A percentile compares a stretch with the other conserved stretches of the same genome.
Conservation (phyloP, 2,329 filamentous ascomycete genomes). For the Lojkania enalia region DNA sequence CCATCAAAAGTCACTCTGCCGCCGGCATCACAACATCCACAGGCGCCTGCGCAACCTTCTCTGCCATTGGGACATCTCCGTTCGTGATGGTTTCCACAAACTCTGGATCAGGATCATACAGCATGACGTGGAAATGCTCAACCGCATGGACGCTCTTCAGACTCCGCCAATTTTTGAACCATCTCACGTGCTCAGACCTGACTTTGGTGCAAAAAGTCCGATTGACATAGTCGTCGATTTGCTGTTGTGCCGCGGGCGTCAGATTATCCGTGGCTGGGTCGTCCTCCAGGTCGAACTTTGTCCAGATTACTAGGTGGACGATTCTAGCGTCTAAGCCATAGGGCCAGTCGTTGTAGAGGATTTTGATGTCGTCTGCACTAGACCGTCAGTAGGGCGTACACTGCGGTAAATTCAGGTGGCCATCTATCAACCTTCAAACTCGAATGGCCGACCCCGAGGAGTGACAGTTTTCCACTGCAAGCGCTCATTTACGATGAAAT, state of each 20-base stretch:
- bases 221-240: slow-evolving; percentile 73
- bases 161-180: slow-evolving; percentile 91
- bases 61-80: slow-evolving; percentile 68
- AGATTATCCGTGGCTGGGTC: slow-evolving; percentile 68
- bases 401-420: neutral
- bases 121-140: slow-evolving; percentile 95
- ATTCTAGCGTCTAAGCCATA: slow-evolving; percentile 81
- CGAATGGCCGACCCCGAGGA: slow-evolving; percentile 49
- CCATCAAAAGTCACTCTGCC: no score
- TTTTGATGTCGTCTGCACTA: slow-evolving; percentile 65
- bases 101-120: slow-evolving; percentile 71
- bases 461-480: slow-evolving; percentile 65
- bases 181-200: slow-evolving; percentile 56
- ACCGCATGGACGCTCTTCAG: slow-evolving; percentile 85
- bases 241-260: slow-evolving; percentile 62
- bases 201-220: slow-evolving; percentile 64
- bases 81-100: slow-evolving; percentile 73
- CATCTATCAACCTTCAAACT: slow-evolving; percentile 43
- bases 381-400: neutral
- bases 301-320: slow-evolving; percentile 89
- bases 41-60: slow-evolving; percentile 26
- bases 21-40: no score
- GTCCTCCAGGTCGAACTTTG: slow-evolving; percentile 79
- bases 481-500: slow-evolving; percentile 72
- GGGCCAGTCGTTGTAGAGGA: slow-evolving; percentile 91